Evolutionary conservation across 1,284 basidiomycete genomes (phyloP).

Genomic region (Mycosarcoma maydis): DNA sequence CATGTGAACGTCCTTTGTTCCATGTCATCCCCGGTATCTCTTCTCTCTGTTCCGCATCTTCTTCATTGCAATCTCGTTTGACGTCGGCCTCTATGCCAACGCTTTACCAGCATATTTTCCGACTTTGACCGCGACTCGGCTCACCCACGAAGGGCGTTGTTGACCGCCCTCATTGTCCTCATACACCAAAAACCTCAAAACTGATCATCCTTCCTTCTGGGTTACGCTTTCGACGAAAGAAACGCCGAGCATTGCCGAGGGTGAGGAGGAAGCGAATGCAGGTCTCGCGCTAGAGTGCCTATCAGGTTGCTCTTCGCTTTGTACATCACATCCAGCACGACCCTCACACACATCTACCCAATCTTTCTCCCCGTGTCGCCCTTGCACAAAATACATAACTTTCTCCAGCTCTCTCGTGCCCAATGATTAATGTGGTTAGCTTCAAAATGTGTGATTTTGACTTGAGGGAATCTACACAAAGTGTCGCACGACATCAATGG

Average conservation of each 20-base stretch:
- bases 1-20: slow-evolving; percentile 4
- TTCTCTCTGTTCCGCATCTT: slow-evolving; percentile 14
- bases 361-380: slow-evolving; percentile 24
- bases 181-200: slow-evolving; percentile 6
- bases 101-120: slow-evolving; percentile 23
- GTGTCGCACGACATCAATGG: too few species aligned
- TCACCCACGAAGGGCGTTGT: not conserved
- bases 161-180: not conserved
- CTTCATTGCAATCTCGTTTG: slow-evolving; percentile 21
- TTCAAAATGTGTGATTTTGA: too few species aligned
- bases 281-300: slow-evolving; percentile 27
- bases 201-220: slow-evolving; percentile 15
- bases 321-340: slow-evolving; percentile 37
- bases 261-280: slow-evolving; percentile 17
- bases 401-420: slow-evolving; percentile 15
- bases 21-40: slow-evolving; percentile 4
- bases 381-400: slow-evolving; percentile 49
- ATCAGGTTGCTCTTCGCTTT: slow-evolving; percentile 21
- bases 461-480: too few species aligned
- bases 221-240: slow-evolving; percentile 1
- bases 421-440: too few species aligned
- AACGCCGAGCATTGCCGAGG: slow-evolving; percentile 14
- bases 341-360: slow-evolving; percentile 20
- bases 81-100: slow-evolving; percentile 9
- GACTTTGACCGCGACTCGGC: slow-evolving; percentile 2